Evolutionary conservation across 2,329 filamentous ascomycete genomes (phyloP).

Genomic region (Arthrobotrys sinensis): DNA sequence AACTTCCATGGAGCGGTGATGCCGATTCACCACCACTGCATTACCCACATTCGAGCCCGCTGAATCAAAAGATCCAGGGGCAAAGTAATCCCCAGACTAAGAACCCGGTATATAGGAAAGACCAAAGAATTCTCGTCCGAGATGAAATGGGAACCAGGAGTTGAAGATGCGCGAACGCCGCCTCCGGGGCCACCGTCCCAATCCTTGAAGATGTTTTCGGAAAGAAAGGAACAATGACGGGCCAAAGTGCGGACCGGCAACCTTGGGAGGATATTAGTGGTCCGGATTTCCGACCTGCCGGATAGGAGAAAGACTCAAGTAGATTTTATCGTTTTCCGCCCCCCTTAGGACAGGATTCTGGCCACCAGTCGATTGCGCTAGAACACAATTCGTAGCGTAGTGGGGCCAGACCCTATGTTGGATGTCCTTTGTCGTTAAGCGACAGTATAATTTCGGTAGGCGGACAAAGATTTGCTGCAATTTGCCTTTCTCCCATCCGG

Average conservation of each 20-base stretch:
- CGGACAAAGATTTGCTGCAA: background rate
- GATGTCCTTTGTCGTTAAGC: conserved; percentile 9
- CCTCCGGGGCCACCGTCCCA: conserved; percentile 29
- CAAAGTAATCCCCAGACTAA: conserved; percentile 16
- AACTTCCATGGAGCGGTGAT: conserved; percentile 12
- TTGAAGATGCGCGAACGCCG: conserved; percentile 55
- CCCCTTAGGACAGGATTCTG: conserved; percentile 12
- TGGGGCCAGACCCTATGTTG: conserved; percentile 18
- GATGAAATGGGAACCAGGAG: conserved; percentile 38
- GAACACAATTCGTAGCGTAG: conserved; percentile 42
- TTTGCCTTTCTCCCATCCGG: background rate
- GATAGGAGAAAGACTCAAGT: background rate
- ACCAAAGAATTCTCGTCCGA: background rate
- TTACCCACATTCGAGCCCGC: conserved; percentile 5
- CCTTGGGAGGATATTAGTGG: conserved; percentile 43
- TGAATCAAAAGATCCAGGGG: conserved; percentile 1
- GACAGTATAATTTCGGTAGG: background rate
- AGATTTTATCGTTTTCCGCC: background rate
- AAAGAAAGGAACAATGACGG: conserved; percentile 31
- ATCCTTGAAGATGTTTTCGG: conserved; percentile 2
- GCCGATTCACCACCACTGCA: background rate
- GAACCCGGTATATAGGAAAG: conserved; percentile 12
- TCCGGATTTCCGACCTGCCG: background rate
- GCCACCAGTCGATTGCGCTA: conserved; percentile 35
- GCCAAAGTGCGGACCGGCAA: conserved; percentile 40